These are phyloP conservation scores for Lachancea lanzarotensis DNA, from an alignment of 805 yeast species.

Conservation along the genomic window DNA sequence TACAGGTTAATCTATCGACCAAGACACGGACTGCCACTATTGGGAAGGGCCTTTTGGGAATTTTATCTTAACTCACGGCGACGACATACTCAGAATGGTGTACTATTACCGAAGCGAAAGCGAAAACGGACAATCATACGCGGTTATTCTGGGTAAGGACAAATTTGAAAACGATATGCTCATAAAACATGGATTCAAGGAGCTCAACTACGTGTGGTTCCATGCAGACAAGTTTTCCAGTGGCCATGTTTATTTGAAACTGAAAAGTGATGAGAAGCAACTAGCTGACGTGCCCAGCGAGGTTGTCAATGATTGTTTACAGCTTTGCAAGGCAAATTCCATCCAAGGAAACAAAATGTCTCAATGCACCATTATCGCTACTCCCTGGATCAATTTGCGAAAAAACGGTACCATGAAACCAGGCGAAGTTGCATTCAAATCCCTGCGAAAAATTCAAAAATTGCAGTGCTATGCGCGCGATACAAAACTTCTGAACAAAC, in stretches of 20 bases:
- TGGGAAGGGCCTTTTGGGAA: too few species aligned
- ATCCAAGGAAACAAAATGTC: conserved; percentile 67
- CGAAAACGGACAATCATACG: conserved; percentile 15
- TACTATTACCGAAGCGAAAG: conserved; percentile 26
- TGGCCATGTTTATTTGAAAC: conserved; percentile 67
- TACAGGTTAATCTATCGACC: too few species aligned
- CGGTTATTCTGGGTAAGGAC: conserved; percentile 56
- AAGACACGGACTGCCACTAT: too few species aligned
- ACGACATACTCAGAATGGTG: conserved; percentile 24
- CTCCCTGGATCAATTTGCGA: conserved; percentile 66
- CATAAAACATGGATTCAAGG: conserved; percentile 57
- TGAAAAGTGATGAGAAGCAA: conserved; percentile 39
- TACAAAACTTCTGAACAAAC: conserved; percentile 51
- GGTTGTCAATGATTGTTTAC: conserved; percentile 53
- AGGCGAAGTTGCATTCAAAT: conserved; percentile 72
- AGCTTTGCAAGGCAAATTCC: conserved; percentile 70
- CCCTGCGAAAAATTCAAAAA: conserved; percentile 47
- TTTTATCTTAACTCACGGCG: too few species aligned
- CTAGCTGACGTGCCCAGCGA: conserved; percentile 46
- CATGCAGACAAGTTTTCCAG: conserved; percentile 73
- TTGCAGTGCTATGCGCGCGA: conserved; percentile 50
- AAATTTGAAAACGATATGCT: conserved; percentile 60
- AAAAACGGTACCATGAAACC: conserved; percentile 67
- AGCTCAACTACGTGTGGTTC: conserved; percentile 59
- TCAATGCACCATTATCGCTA: conserved; percentile 59